These are phyloP conservation scores for Pulveroboletus sp. DNA, from an alignment of 768 basidiomycete genomes.

Conservation along the genomic window DNA sequence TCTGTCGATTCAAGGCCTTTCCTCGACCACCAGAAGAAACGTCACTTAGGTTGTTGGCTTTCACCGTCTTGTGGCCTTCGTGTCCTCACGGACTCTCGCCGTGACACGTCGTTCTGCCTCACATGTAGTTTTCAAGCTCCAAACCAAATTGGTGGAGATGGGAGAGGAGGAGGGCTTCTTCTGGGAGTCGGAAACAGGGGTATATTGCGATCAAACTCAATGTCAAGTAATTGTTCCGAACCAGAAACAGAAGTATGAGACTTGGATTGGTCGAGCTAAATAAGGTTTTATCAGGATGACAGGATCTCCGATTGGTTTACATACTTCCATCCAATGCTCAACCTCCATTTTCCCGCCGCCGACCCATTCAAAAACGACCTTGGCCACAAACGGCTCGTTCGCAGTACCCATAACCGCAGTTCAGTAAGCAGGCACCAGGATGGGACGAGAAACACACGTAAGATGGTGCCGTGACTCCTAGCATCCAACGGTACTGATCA, in stretches of 20 bases:
- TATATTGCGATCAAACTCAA: slow-evolving; percentile 44
- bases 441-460: slow-evolving; percentile 37
- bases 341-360: slow-evolving; percentile 42
- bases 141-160: too few relatives aligned
- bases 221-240: slow-evolving; percentile 48
- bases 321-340: slow-evolving; percentile 52
- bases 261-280: slow-evolving; percentile 44
- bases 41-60: too few relatives aligned
- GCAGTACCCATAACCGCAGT: slow-evolving; percentile 36
- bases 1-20: too few relatives aligned
- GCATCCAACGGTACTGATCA: slow-evolving; percentile 47
- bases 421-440: background rate
- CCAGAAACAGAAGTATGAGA: slow-evolving; percentile 36
- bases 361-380: slow-evolving; percentile 38
- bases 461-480: slow-evolving; percentile 42
- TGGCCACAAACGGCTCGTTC: slow-evolving; percentile 44
- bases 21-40: too few relatives aligned
- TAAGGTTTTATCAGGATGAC: background rate
- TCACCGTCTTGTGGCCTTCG: too few relatives aligned
- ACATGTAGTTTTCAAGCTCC: too few relatives aligned
- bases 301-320: slow-evolving; percentile 8
- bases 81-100: too few relatives aligned
- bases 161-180: too few relatives aligned
- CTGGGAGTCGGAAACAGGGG: slow-evolving; percentile 33
- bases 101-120: too few relatives aligned